Base-by-base conservation (phyloP, 805 yeast genomes). In the Candida incommunis region DNA sequence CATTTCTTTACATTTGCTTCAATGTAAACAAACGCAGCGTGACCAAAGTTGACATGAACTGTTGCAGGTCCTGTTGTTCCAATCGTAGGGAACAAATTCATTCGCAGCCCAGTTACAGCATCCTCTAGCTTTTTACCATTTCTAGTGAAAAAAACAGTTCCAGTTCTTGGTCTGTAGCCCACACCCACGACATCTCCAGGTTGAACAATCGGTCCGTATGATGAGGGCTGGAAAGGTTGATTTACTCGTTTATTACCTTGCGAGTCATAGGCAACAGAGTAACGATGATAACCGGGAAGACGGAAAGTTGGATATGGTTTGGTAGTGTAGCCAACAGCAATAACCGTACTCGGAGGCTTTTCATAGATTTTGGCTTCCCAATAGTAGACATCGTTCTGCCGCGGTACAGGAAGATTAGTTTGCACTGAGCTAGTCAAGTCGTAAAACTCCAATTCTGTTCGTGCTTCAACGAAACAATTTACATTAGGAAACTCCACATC, bases 151-250 rank as follows among this genome's bases (percentile, higher is more conserved):
- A 92, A 92, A 0, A 92, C 72, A 0, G 95, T 79, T 2, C 96
- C 95, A 16, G 84, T 70, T 41, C 86, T 69, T 2, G 84, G 77
- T 48, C 90, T 72, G 57, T 85, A 82, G 0, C 98, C 98, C 23
- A 90, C 75, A 2, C 98, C 98, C 13, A 92, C 71, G 25, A 92
- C 94, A 61, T 92, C 98, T 24, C 96, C 96, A 51, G 82, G 78
- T 27, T 75, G 71, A 41, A 80, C 62, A 55, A 79, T 53, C 52
- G 73, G 48, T 59, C 84, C 63, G 53, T 65, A 55, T 46, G 60
- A 54, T 3, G 67, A 67, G 49, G 62, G 59, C 25, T 45, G 55
- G 53, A 85, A 84, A 3, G 96, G 86, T 59, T 82, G 84, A 59
- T 84, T 86, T 49, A 75, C 72, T 45, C 96, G 71, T 46, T 94